phyloP scores from a whole-genome alignment of 306 rosid species.

The Biancaea sappan region DNA sequence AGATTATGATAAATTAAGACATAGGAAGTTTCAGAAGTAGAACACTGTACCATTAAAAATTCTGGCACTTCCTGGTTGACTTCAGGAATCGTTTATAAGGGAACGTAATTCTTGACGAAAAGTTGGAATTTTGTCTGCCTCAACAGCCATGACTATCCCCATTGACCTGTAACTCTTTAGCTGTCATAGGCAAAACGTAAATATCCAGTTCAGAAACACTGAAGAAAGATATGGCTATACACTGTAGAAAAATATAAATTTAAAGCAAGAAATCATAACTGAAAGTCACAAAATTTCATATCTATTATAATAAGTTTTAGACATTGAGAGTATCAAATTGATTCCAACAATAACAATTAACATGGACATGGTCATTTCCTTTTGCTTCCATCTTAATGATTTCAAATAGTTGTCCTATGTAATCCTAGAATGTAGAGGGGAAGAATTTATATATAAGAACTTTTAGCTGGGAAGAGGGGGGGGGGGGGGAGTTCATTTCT shows the following conservation, averaged over 20 bases:
- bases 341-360: not conserved
- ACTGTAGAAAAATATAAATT: not conserved
- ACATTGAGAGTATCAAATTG: slow-evolving; percentile 1
- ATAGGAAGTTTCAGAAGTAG: slow-evolving; percentile 7
- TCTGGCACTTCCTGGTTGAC: slow-evolving; percentile 21
- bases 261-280: slow-evolving; percentile 21
- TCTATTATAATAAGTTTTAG: not conserved
- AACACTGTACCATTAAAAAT: not conserved
- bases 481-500: too few relatives aligned
- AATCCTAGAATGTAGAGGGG: not conserved
- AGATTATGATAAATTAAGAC: not conserved
- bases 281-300: not conserved
- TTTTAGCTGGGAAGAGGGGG: too few relatives aligned
- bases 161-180: slow-evolving; percentile 52
- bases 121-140: slow-evolving; percentile 54
- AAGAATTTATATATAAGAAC: too few relatives aligned
- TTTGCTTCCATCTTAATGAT: slow-evolving; percentile 2
- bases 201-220: slow-evolving; percentile 31
- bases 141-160: slow-evolving; percentile 70
- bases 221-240: slow-evolving; percentile 3
- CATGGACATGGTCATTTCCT: not conserved
- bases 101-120: slow-evolving; percentile 64
- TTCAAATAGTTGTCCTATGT: not conserved
- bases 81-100: slow-evolving; percentile 48
- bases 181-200: slow-evolving; percentile 43